These are phyloP conservation scores for Podaxis pistillaris DNA, from an alignment of 768 basidiomycete species.

Conservation along the genomic window DNA sequence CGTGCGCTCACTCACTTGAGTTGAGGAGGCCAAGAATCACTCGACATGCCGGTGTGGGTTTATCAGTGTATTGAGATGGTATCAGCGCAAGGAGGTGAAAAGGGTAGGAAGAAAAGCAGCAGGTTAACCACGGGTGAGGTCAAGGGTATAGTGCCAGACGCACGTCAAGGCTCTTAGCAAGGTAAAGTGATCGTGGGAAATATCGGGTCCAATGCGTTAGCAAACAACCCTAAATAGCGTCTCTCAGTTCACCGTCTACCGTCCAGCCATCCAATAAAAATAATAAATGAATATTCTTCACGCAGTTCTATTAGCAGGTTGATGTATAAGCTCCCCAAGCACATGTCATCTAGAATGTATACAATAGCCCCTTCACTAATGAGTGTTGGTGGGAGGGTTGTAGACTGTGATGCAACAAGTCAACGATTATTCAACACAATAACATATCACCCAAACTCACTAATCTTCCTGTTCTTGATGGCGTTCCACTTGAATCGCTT, in stretches of 20 bases:
- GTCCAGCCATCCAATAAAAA: background rate
- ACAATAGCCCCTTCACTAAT: constrained; percentile 38
- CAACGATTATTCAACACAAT: background rate
- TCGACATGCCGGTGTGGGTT: constrained; percentile 47
- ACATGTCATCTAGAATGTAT: constrained; percentile 24
- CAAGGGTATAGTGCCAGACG: background rate
- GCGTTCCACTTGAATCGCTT: constrained; percentile 95
- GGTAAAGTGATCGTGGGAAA: background rate
- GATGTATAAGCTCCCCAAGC: constrained; percentile 19
- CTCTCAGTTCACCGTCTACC: background rate
- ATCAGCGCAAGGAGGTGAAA: background rate
- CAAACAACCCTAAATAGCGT: background rate
- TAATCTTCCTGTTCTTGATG: constrained; percentile 92
- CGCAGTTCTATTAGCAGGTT: constrained; percentile 24
- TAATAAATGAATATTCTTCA: constrained; percentile 2
- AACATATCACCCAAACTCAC: constrained; percentile 43
- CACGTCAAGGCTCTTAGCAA: background rate
- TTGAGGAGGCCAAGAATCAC: constrained; percentile 79
- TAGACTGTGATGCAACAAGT: constrained; percentile 42
- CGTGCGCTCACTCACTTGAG: constrained; percentile 54
- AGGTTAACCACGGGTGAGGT: background rate
- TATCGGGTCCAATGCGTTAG: background rate
- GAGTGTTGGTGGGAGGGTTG: constrained; percentile 59
- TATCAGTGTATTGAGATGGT: background rate
- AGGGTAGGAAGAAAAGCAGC: background rate